Evolutionary conservation across 2,329 filamentous ascomycete species (phyloP), one percentile per base, ranked within the genome.

Genomic region (Trichoderma koningii): DNA sequence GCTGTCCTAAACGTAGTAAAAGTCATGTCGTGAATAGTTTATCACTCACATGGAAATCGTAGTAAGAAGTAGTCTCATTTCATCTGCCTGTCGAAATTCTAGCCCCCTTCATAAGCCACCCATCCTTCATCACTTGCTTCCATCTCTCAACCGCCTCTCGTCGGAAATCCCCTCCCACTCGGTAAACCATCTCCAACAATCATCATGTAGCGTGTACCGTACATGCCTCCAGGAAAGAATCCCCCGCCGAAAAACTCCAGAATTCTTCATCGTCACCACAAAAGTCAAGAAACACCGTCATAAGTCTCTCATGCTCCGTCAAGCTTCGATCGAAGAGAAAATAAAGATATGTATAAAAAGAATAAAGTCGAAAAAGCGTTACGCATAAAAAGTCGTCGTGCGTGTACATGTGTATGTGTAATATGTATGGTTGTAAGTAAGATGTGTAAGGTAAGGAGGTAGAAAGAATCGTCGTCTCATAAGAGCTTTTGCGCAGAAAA

Each of bases 381-480:
- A 47, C 50, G 59, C 59, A 63, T 63, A 42, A 61, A 52, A 63
- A 42, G 41, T 62, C 57, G 57, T 61, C 30, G 51, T 51, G 34
- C 50, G 23, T 41, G 47, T 44, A 28, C 38, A 44, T 45, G 21
- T 41, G 23, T 56, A 38, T 55, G 23, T 42, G 17, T 17, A 42
- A 21, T 59, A 15, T 59, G 55, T 55, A 23, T 21, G 21, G 21
- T n/a, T 55, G 34, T 42, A 14, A 14, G 5, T 14, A 38, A 34
- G 9, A 21, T 47, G n/a, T 47, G 44, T 19, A 47, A 23, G 7
- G 34, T 15, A 38, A 48, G 48, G 48, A 38, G 57, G 19, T 21
- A 66, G 38, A n/a, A 51, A 38, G 34, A 59, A 52, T 65, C 63
- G 55, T 59, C 41, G 67, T 69, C 55, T 69, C 64, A 64, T 62